Evolutionary conservation across 768 basidiomycete species (phyloP), one percentile per base, ranked within the genome.

Genomic region (Tulasnella calospora): DNA sequence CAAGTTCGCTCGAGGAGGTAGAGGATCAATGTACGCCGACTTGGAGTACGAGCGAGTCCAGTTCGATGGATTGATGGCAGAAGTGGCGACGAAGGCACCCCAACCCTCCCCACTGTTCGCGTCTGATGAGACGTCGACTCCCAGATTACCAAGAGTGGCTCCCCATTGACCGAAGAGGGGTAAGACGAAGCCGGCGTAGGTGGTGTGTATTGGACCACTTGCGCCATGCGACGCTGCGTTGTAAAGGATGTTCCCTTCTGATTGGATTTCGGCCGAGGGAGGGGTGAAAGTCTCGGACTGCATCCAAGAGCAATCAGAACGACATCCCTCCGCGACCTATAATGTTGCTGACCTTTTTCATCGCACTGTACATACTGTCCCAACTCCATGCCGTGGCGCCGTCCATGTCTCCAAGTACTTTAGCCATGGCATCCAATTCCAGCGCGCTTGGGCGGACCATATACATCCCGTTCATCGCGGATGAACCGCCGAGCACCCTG

Each of bases 401-500:
- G 46, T 75, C 36, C 72, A 40, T 7, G 38, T 47, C 35, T 5
- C 51, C 41, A 21, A 77, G 79, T 67, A 90, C 81, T 15, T 82
- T 79, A 2, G 85, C 82, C 87, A 87, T 89, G 3, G 86, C 83
- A 79, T 89, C 85, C 78, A 89, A 80, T 81, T 89, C 89, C 71
- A 85, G 78, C 73, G 83, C 81, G 35, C 88, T 86, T 9, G 90
- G 89, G 12, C 89, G 87, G 71, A 90, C 87, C 80, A 88, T 85
- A 84, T 90, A 92, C 86, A 92, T 87, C 71, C 90, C 91, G 83
- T 93, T 93, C 75, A 92, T 86, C 10, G 91, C 90, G 38, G 90
- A 87, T 0, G 89, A 90, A 8, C 92, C 92, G 75, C 92, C 92
- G 33, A 93, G 86, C 71, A 90, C 88, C 83, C 89, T 90, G 40